Evolutionary conservation across 371 early-diverging fungal species (phyloP), one percentile per base, ranked within the genome.

Genomic region (Mortierella sp.): DNA sequence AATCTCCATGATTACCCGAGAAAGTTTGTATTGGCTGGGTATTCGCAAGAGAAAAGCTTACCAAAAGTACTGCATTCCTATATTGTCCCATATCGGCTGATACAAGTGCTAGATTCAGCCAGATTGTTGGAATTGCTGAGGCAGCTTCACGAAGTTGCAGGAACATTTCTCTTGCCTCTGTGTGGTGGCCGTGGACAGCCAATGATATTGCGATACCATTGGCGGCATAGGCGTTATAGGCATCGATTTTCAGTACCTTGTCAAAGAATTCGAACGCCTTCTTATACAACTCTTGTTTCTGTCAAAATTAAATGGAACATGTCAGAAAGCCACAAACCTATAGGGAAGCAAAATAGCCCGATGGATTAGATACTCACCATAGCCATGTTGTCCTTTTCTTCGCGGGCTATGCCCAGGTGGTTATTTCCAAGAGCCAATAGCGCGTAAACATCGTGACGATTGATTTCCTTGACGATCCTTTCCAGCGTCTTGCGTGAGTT

Each of bases 341-440:
- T 49, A 40, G 8, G 40, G 61, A 32, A 54, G 53, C 56, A n/a
- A 42, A 71, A 13, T 13, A 42, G 32, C 26, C 32, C 22, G 7
- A 28, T n/a, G 26, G 13, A 22, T 19, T n/a, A 51, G 34, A 55
- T 32, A 43, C 62, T 60, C 61, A 72, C 78, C 66, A 64, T n/a
- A 10, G 69, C 49, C 55, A 65, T 64, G 34, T 83, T 73, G 15
- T 71, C 75, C 68, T 80, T 89, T 61, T 86, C 67, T 63, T 89
- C 89, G 40, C 89, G 75, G 19, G 89, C 90, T 37, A 90, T 86
- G 1, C 85, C 77, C 42, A 96, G 84, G 68, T 93, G 91, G 56
- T 91, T 91, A 82, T 97, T 96, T 26, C 97, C 98, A 1, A 95
- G 88, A 19, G 92, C 88, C 65, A 92, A 86, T 37, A 96, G 89